These are phyloP conservation scores for Myxozyma melibiosi DNA, from an alignment of 805 yeast genomes.

Conservation along the genomic window DNA sequence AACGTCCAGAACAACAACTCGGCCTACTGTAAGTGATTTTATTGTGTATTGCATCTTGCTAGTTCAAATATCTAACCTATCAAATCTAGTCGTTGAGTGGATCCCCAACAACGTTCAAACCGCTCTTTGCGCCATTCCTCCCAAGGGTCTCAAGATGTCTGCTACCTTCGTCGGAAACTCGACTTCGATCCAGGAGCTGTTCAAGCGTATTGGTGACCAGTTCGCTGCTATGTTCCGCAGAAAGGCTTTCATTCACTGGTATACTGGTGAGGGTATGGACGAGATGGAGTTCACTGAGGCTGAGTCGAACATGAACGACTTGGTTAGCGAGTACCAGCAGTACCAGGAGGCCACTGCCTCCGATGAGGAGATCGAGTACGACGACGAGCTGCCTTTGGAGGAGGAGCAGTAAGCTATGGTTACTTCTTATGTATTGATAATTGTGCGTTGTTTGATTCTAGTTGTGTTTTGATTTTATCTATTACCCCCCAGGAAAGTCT, in stretches of 20 bases:
- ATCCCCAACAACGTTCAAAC: constrained; percentile 96
- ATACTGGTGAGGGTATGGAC: constrained; percentile 95
- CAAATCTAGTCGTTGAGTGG: constrained; percentile 76
- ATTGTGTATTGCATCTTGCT: not conserved
- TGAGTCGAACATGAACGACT: constrained; percentile 86
- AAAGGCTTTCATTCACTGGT: constrained; percentile 96
- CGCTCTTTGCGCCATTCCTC: constrained; percentile 91
- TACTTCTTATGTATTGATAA: constrained; percentile 3
- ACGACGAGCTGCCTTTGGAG: constrained; percentile 36
- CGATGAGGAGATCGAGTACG: constrained; percentile 74
- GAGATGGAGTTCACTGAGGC: constrained; percentile 94
- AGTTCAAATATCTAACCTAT: not conserved
- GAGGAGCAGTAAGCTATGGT: constrained; percentile 21
- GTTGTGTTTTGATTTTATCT: not conserved
- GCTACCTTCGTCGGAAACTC: constrained; percentile 95
- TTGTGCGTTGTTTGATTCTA: not conserved
- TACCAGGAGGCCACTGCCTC: constrained; percentile 85
- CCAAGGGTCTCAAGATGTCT: constrained; percentile 80
- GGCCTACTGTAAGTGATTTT: constrained; percentile 49
- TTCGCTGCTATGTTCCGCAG: constrained; percentile 91
- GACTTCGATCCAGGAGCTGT: constrained; percentile 89
- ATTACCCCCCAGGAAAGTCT: constrained; percentile 7
- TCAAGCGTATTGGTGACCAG: constrained; percentile 87
- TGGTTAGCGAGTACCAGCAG: constrained; percentile 90
- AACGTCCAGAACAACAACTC: constrained; percentile 83